Evolutionary conservation across 257 asterid genomes (phyloP).

Genomic region (Ligustrum vulgare): DNA sequence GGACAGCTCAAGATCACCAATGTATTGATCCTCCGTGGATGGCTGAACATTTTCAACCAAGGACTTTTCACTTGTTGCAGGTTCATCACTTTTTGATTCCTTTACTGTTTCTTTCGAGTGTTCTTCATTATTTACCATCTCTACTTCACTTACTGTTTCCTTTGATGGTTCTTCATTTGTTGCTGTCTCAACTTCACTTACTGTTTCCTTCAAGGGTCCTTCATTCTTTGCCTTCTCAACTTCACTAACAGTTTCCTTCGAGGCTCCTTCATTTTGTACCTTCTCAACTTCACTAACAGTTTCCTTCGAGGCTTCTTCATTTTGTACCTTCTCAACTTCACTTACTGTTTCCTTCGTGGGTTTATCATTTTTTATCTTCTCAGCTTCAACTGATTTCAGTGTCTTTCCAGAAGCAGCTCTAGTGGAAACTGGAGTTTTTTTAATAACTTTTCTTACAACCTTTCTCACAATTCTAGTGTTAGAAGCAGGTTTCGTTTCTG

Average conservation of each 20-base stretch:
- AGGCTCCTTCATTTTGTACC: conserved; percentile 11
- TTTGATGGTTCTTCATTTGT: conserved; percentile 16
- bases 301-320: conserved; percentile 5
- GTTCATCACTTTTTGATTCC: conserved; percentile 23
- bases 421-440: conserved; percentile 30
- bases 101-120: conserved; percentile 4
- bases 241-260: background rate
- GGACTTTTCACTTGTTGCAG: conserved; percentile 21
- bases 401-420: conserved; percentile 26
- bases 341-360: background rate
- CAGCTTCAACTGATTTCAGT: conserved; percentile 26
- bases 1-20: conserved; percentile 16
- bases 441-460: conserved; percentile 46
- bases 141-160: conserved; percentile 7
- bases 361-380: conserved; percentile 2
- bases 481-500: conserved; percentile 35
- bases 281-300: conserved; percentile 5
- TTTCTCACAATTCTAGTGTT: conserved; percentile 35
- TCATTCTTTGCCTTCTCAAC: conserved; percentile 16
- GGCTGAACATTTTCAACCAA: conserved; percentile 21
- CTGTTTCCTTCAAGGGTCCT: conserved; percentile 6
- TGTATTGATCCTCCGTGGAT: conserved; percentile 23
- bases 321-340: background rate
- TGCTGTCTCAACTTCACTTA: conserved; percentile 4
- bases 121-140: conserved; percentile 17